These are phyloP conservation scores for Amesomyces nigricolor DNA, from an alignment of 2,329 filamentous ascomycete genomes.

Conservation along the genomic window DNA sequence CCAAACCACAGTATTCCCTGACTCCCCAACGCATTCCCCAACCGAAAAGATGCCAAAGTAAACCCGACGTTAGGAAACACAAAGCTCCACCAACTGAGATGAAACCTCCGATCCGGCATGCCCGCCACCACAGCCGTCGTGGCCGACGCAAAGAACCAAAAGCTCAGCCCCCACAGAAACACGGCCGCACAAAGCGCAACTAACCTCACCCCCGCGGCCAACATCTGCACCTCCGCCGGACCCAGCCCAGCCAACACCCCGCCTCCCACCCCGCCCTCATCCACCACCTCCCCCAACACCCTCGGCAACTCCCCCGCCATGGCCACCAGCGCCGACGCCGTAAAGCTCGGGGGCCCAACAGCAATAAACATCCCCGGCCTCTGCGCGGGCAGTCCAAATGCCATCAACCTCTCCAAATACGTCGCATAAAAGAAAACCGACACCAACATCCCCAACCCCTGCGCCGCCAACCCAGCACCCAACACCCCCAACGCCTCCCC, in stretches of 20 bases:
- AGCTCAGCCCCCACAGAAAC: conserved; percentile 58
- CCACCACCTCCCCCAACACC: conserved; percentile 22
- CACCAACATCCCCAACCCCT: conserved; percentile 56
- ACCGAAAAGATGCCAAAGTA: conserved; percentile 52
- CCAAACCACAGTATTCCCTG: conserved; percentile 47
- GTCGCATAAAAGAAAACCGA: conserved; percentile 55
- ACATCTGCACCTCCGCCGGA: conserved; percentile 4
- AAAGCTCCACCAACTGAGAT: conserved; percentile 56
- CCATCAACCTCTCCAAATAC: conserved; percentile 55
- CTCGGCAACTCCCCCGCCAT: conserved; percentile 32
- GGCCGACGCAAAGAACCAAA: conserved; percentile 53
- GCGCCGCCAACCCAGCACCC: conserved; percentile 52
- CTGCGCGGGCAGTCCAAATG: conserved; percentile 49
- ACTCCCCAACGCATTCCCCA: conserved; percentile 50
- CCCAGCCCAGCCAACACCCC: conserved; percentile 16
- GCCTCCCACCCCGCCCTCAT: conserved; percentile 6
- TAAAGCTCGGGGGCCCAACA: conserved; percentile 52
- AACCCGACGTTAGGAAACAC: conserved; percentile 63
- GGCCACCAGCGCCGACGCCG: conserved; percentile 35
- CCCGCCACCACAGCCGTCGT: conserved; percentile 39
- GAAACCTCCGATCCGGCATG: conserved; percentile 33
- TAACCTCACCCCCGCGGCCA: conserved; percentile 24
- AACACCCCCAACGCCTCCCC: conserved; percentile 48
- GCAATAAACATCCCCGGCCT: conserved; percentile 60
- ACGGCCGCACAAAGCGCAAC: conserved; percentile 42